Conservation (phyloP, 1,284 basidiomycete species). For the Phylloporus sp. region DNA sequence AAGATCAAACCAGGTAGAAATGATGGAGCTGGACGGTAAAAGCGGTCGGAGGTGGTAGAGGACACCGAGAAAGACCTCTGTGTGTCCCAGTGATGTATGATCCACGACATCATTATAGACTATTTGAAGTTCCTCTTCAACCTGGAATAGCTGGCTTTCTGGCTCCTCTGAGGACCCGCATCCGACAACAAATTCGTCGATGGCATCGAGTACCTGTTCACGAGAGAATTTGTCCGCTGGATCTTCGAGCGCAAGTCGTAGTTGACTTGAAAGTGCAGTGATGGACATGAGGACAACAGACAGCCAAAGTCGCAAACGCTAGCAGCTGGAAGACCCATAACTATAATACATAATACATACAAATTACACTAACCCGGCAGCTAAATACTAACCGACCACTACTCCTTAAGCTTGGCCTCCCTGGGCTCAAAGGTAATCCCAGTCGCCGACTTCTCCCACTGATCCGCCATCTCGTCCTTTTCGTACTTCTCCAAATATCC, state of each 20-base stretch:
- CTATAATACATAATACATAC: neutral
- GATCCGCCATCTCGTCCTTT: slow-evolving; percentile 41
- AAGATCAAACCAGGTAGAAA: slow-evolving; percentile 79
- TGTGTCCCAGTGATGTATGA: slow-evolving; percentile 61
- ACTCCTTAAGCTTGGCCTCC: slow-evolving; percentile 7
- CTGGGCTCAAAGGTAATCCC: slow-evolving; percentile 23
- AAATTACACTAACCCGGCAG: neutral
- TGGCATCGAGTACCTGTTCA: slow-evolving; percentile 48
- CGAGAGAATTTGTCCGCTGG: slow-evolving; percentile 44
- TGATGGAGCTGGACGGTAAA: slow-evolving; percentile 64
- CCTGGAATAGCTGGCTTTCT: slow-evolving; percentile 47
- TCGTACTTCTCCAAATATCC: slow-evolving; percentile 46
- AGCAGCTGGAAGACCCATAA: no score
- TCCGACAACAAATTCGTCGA: slow-evolving; percentile 59
- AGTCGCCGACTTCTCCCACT: slow-evolving; percentile 36
- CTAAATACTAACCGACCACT: no score
- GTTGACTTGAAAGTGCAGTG: slow-evolving; percentile 50
- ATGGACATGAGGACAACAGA: slow-evolving; percentile 43
- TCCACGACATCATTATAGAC: slow-evolving; percentile 66
- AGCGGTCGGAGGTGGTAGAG: slow-evolving; percentile 64
- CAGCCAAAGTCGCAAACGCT: no score
- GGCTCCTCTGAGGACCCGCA: slow-evolving; percentile 50
- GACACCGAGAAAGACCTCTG: slow-evolving; percentile 66
- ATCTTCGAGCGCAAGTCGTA: slow-evolving; percentile 58
- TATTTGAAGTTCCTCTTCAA: slow-evolving; percentile 69